A percentile compares a stretch with the other conserved stretches of the same genome.
Evolutionary conservation across 345 rosid species (phyloP).

Genomic region (Theobroma cacao): DNA sequence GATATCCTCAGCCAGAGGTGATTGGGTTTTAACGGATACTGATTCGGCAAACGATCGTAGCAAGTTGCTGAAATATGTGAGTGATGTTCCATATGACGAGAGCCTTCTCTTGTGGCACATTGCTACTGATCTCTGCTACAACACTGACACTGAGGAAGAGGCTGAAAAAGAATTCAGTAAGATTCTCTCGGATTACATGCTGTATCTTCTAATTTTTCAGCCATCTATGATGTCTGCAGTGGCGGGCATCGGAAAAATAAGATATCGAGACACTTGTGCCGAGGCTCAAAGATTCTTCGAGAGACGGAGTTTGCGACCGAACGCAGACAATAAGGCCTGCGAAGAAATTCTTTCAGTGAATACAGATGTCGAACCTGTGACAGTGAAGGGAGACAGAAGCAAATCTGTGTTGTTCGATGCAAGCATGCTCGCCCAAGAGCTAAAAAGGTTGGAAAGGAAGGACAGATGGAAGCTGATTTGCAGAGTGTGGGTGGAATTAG

Average conservation of each 20-base stretch:
- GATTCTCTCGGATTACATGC: slow-evolving; percentile 51
- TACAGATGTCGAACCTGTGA: slow-evolving; percentile 30
- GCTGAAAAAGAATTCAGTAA: slow-evolving; percentile 30
- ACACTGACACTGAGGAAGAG: not conserved
- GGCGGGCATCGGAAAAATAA: slow-evolving; percentile 43
- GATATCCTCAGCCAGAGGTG: slow-evolving; percentile 53
- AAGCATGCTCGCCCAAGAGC: slow-evolving; percentile 50
- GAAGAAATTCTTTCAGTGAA: slow-evolving; percentile 2
- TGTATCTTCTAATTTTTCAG: slow-evolving; percentile 47
- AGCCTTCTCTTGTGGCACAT: slow-evolving; percentile 52
- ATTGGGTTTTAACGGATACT: slow-evolving; percentile 40
- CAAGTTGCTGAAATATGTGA: slow-evolving; percentile 31
- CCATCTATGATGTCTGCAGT: slow-evolving; percentile 47
- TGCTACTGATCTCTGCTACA: slow-evolving; percentile 55
- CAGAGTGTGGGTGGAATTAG: slow-evolving; percentile 61
- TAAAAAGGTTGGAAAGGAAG: slow-evolving; percentile 5
- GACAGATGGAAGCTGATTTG: slow-evolving; percentile 49
- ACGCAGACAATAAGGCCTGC: slow-evolving; percentile 18
- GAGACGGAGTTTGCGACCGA: not conserved
- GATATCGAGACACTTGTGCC: slow-evolving; percentile 42
- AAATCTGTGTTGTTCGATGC: slow-evolving; percentile 59
- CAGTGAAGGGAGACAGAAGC: slow-evolving; percentile 54
- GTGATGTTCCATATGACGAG: slow-evolving; percentile 33
- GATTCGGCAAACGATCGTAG: slow-evolving; percentile 13
- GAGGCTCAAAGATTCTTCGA: slow-evolving; percentile 40